Conservation (phyloP, 306 rosid species). For the Quercus parvula region DNA sequence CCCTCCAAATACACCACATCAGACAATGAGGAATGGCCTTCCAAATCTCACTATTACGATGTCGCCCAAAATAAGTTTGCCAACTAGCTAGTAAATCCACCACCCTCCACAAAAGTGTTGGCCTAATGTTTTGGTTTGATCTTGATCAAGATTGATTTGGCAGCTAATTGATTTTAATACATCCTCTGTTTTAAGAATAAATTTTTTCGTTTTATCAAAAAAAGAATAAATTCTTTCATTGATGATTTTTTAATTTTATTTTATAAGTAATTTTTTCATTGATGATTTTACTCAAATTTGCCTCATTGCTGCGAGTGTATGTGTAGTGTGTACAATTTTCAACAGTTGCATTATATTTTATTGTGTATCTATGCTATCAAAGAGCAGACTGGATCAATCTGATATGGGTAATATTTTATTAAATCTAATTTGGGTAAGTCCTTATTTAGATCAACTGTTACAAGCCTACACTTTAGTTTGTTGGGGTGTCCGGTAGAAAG, state of each 20-base stretch:
- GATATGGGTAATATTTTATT: not conserved
- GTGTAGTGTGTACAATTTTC: not conserved
- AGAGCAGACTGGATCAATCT: not conserved
- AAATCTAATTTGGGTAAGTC: not conserved
- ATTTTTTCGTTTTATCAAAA: too few species aligned
- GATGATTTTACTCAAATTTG: not conserved
- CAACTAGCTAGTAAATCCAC: too few species aligned
- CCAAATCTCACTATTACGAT: too few species aligned
- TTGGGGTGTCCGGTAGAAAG: not conserved
- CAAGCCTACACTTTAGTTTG: not conserved
- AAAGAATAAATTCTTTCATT: not conserved
- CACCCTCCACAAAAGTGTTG: not conserved
- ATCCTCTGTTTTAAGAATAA: not conserved
- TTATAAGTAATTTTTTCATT: not conserved
- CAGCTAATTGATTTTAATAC: not conserved
- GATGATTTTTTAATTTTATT: not conserved
- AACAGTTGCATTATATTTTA: not conserved
- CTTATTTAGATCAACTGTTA: not conserved
- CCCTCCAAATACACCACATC: too few species aligned
- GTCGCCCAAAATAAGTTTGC: too few species aligned
- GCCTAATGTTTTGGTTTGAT: not conserved
- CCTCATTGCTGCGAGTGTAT: not conserved
- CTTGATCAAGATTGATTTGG: not conserved
- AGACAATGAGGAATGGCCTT: too few species aligned
- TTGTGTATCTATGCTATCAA: not conserved